Conservation (phyloP, 805 yeast species). For the Yarrowia bubula region DNA sequence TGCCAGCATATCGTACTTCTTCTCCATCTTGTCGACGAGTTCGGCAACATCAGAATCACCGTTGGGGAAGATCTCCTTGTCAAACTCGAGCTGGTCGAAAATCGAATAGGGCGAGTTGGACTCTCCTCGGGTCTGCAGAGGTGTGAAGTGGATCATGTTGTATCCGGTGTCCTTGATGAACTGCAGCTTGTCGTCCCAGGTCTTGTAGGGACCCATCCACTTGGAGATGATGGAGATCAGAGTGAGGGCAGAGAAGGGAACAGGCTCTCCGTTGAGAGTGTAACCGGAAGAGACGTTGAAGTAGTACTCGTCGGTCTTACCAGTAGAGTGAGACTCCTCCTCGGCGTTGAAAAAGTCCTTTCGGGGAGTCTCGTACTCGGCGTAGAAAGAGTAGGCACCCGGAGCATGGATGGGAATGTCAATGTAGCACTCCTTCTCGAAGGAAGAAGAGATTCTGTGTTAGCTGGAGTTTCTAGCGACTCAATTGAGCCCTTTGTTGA, state of each 20-base stretch:
- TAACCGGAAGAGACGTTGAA: slow-evolving; percentile 82
- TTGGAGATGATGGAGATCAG: slow-evolving; percentile 85
- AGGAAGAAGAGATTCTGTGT: slow-evolving; percentile 50
- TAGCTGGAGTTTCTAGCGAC: background rate
- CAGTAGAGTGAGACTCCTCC: slow-evolving; percentile 9
- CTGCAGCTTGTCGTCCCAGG: slow-evolving; percentile 68
- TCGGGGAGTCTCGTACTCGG: slow-evolving; percentile 50
- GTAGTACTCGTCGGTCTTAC: slow-evolving; percentile 42
- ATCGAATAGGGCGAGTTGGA: slow-evolving; percentile 93
- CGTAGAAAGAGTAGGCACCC: slow-evolving; percentile 76
- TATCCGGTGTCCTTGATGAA: slow-evolving; percentile 73
- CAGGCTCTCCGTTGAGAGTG: slow-evolving; percentile 49
- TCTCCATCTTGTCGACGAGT: slow-evolving; percentile 51
- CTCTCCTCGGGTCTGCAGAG: slow-evolving; percentile 83
- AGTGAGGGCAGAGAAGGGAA: slow-evolving; percentile 71
- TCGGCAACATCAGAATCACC: slow-evolving; percentile 52
- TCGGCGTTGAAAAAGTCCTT: slow-evolving; percentile 30
- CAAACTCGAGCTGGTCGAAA: slow-evolving; percentile 78
- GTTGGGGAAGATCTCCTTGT: slow-evolving; percentile 57
- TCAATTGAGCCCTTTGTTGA: background rate
- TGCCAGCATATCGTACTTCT: slow-evolving; percentile 61
- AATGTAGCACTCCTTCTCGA: slow-evolving; percentile 61
- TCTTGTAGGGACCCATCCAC: slow-evolving; percentile 71
- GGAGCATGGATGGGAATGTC: slow-evolving; percentile 63
- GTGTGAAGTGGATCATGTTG: slow-evolving; percentile 96